These are phyloP conservation scores for Suhomyces anneliseae DNA, from an alignment of 1,139 yeast genomes.

Conservation along the genomic window DNA sequence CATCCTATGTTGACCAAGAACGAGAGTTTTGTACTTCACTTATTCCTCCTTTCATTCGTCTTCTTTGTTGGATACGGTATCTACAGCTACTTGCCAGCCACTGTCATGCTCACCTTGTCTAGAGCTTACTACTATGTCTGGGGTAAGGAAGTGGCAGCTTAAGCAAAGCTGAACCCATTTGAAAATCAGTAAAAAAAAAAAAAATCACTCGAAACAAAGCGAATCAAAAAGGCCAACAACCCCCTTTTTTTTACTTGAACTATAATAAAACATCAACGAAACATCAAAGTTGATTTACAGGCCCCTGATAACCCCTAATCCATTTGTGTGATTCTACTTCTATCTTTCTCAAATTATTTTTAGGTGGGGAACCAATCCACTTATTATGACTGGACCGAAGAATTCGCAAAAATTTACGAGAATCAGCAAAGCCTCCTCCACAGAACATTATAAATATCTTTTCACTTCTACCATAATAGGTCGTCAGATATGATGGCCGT, in stretches of 20 bases:
- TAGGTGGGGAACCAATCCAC: too few relatives aligned
- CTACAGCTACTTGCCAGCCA: conserved; percentile 36
- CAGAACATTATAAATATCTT: too few relatives aligned
- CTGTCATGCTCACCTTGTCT: conserved; percentile 30
- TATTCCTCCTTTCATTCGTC: conserved; percentile 30
- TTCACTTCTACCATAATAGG: neutral
- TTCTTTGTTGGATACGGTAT: conserved; percentile 40
- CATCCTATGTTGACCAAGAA: conserved; percentile 39
- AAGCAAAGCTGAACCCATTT: neutral
- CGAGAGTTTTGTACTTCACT: conserved; percentile 34
- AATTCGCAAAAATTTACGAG: too few relatives aligned
- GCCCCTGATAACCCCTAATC: too few relatives aligned
- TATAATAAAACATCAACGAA: too few relatives aligned
- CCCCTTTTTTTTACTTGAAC: too few relatives aligned
- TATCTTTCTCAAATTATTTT: too few relatives aligned
- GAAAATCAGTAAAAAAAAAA: too few relatives aligned
- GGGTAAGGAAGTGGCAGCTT: conserved; percentile 22
- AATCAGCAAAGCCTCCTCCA: too few relatives aligned
- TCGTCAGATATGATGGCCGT: neutral
- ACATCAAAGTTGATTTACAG: too few relatives aligned
- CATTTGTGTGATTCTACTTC: too few relatives aligned
- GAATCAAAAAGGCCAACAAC: neutral
- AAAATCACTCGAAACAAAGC: neutral
- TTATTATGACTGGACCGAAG: too few relatives aligned
- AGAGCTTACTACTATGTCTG: conserved; percentile 39